Evolutionary conservation across 2,329 filamentous ascomycete species (phyloP).

Genomic region (Lecanicillium sp.): DNA sequence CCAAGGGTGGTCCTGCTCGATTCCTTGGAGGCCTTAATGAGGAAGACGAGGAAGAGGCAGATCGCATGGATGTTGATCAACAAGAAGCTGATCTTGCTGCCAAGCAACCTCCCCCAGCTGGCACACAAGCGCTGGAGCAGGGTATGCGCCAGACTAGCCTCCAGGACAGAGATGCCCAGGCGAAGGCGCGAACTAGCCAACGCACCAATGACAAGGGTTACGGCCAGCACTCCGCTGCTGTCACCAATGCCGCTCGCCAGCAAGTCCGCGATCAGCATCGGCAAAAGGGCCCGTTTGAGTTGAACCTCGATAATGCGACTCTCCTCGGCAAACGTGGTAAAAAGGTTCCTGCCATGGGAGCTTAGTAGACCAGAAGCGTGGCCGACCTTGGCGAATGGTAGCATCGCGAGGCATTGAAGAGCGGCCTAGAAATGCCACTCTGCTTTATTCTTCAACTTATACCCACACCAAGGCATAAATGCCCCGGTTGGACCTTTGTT

Average conservation of each 20-base stretch:
- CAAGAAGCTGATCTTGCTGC: slow-evolving; percentile 34
- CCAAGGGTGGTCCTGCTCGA: slow-evolving; percentile 55
- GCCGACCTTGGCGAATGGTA: not conserved
- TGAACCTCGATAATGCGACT: slow-evolving; percentile 85
- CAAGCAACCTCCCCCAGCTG: slow-evolving; percentile 33
- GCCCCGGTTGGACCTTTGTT: no score
- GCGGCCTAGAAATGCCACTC: no score
- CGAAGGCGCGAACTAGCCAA: slow-evolving; percentile 16
- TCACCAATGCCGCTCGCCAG: slow-evolving; percentile 75
- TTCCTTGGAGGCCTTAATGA: slow-evolving; percentile 59
- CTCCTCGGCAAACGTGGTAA: slow-evolving; percentile 64
- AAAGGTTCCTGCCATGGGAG: slow-evolving; percentile 40
- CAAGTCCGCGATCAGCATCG: slow-evolving; percentile 61
- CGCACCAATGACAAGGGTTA: slow-evolving; percentile 56
- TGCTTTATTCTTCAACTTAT: no score
- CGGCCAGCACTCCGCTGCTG: slow-evolving; percentile 77
- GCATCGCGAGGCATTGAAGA: no score
- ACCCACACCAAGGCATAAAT: no score
- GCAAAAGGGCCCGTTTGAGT: slow-evolving; percentile 78
- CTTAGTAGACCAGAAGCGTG: slow-evolving; percentile 17
- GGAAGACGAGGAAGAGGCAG: slow-evolving; percentile 53
- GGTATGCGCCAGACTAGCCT: slow-evolving; percentile 81
- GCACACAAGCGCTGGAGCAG: slow-evolving; percentile 64
- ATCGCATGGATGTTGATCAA: slow-evolving; percentile 55
- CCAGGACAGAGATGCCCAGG: slow-evolving; percentile 33